Conservation (phyloP, 495 filamentous ascomycete genomes). For the Xylaria longipes region DNA sequence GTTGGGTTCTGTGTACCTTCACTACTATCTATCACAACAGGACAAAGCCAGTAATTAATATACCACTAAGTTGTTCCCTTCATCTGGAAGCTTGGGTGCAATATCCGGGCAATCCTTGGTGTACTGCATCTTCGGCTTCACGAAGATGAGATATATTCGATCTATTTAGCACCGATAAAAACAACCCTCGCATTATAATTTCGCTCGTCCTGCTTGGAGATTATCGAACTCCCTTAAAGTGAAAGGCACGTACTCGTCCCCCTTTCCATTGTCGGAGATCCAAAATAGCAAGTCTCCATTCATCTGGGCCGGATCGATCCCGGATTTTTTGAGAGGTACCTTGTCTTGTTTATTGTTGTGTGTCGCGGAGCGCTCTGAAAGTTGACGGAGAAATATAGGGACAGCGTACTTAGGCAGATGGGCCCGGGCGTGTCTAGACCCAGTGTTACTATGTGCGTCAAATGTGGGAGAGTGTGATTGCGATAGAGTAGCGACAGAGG, state of each 20-base stretch:
- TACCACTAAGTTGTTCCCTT: neutral
- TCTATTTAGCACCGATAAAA: neutral
- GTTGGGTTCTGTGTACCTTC: neutral
- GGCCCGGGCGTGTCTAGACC: slow-evolving; percentile 54
- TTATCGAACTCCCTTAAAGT: slow-evolving; percentile 62
- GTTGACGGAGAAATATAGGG: slow-evolving; percentile 73
- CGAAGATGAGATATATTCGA: neutral
- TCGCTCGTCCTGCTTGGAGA: slow-evolving; percentile 57
- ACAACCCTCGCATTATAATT: slow-evolving; percentile 43
- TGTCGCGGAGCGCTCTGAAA: slow-evolving; percentile 64
- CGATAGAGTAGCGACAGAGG: neutral
- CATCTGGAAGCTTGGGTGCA: neutral
- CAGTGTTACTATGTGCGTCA: neutral
- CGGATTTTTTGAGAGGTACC: slow-evolving; percentile 72
- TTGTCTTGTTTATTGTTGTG: slow-evolving; percentile 91
- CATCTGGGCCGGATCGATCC: slow-evolving; percentile 69
- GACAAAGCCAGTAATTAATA: no score
- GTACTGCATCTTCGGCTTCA: neutral
- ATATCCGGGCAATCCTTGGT: slow-evolving; percentile 2
- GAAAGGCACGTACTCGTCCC: slow-evolving; percentile 62
- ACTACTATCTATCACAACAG: neutral
- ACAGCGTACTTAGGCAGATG: slow-evolving; percentile 77
- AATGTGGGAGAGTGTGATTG: neutral
- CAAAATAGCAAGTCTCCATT: slow-evolving; percentile 61
- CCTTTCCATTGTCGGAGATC: slow-evolving; percentile 57